Evolutionary conservation across 305 asterid genomes (phyloP), one percentile per base, ranked within the genome.

Genomic region (Rubia peregrina): DNA sequence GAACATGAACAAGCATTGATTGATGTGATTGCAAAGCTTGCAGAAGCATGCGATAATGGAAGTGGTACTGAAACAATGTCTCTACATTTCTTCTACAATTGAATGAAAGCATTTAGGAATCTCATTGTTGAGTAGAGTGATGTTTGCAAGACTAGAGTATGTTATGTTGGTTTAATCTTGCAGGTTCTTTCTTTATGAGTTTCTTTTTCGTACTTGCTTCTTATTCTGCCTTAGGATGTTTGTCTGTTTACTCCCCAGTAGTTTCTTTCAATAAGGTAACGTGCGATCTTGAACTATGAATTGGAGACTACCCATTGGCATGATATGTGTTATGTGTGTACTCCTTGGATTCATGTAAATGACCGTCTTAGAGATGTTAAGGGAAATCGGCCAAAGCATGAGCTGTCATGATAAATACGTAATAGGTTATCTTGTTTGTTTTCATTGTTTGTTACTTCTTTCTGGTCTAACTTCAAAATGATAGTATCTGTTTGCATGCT

Each of bases 1-100:
- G 99, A 91, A 61, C 99, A 94, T 72, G 99, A 94, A 81, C 95
- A 82, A 79, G 75, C 91, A 11, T 76, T 94, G 84, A 75, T 91
- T 71, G 84, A 89, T 70, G 99, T 86, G 78, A 91, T 93, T 77
- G 88, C 88, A 41, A 88, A 86, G 81, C 95, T 94, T 60, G 90
- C 93, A 9, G 90, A 85, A 59, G 92, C 86, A 65, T 89, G 94
- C 77, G 95, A 87, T 64, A 78, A 74, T 26, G 80, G 67, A 56
- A 80, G 86, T 70, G 97, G 96, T 91, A 89, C 75, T 61, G 84
- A 69, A 42, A 62, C 70, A 57, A 22, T 63, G 74, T 33, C 67
- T 8, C 56, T 67, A 57, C 60, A 7, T 33, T 1, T 57, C 10
- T 73, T 65, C 66, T 65, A 26, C 55, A 33, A 59, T 68, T 24